Conservation (phyloP, 164 flowering plant genomes). For the Tetrastigma voinierianum region DNA sequence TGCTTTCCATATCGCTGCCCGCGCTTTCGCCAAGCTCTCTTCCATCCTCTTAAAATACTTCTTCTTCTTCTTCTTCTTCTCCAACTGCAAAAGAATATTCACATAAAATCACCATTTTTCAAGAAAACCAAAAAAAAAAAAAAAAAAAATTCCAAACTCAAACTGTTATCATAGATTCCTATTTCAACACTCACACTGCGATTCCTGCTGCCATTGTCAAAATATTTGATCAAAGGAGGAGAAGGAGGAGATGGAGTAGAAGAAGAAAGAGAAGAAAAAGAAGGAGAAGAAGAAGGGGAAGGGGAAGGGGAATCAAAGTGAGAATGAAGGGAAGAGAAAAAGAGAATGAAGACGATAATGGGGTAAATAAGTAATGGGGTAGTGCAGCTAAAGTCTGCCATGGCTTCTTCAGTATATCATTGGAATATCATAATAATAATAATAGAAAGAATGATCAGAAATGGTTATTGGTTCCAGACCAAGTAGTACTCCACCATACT, state of each 20-base stretch:
- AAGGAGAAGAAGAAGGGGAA: neutral
- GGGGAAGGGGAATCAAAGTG: neutral
- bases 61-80: neutral
- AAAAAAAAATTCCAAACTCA: neutral
- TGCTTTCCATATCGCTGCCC: constrained; percentile 36
- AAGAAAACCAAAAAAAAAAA: no score
- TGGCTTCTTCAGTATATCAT: neutral
- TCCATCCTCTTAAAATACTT: constrained; percentile 23
- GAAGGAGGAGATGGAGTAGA: neutral
- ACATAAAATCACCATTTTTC: neutral
- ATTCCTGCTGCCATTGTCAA: no score
- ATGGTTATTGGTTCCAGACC: no score
- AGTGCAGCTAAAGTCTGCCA: constrained; percentile 8
- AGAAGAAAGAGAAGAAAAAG: neutral
- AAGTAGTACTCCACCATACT: no score
- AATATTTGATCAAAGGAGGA: neutral
- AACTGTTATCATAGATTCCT: no score
- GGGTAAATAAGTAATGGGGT: constrained; percentile 15
- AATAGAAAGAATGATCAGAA: no score
- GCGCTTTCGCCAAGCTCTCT: constrained; percentile 34
- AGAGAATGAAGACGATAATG: constrained; percentile 14
- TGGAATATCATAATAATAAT: no score
- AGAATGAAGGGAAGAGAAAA: constrained; percentile 16
- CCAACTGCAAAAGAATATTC: neutral
- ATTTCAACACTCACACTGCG: no score